phyloP scores from a whole-genome alignment of 176 grass and related monocot genomes.

The Luzula sylvatica region DNA sequence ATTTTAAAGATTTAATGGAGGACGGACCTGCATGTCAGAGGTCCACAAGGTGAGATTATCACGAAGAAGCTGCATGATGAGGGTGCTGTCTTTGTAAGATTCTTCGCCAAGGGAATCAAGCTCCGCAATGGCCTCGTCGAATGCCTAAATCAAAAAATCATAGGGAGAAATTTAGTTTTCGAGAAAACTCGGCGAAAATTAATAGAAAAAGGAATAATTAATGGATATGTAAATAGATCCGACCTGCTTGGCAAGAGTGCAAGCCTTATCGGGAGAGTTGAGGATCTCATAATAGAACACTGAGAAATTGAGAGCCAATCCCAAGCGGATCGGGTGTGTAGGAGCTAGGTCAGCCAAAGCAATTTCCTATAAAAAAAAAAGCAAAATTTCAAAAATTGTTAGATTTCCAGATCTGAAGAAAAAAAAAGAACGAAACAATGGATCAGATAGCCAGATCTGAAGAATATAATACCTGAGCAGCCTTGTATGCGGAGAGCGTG shows the following conservation, averaged over 20 bases:
- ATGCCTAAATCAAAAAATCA: constrained; percentile 41
- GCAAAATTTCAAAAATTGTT: not conserved
- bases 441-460: constrained; percentile 3
- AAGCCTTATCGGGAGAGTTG: constrained; percentile 91
- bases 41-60: constrained; percentile 98
- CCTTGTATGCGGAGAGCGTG: constrained; percentile 72
- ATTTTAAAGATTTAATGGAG: not conserved
- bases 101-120: constrained; percentile 93
- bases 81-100: constrained; percentile 97
- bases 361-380: constrained; percentile 43
- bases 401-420: constrained; percentile 20
- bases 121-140: constrained; percentile 88
- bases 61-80: constrained; percentile 99
- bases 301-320: constrained; percentile 94
- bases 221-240: constrained; percentile 5
- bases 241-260: constrained; percentile 89
- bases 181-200: not conserved
- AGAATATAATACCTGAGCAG: constrained; percentile 43
- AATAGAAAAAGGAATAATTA: not conserved
- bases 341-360: constrained; percentile 72
- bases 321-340: constrained; percentile 89
- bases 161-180: not conserved
- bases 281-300: constrained; percentile 99
- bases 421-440: not conserved
- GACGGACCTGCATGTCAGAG: constrained; percentile 91